phyloP scores from a whole-genome alignment of 2,329 filamentous ascomycete genomes.

The Talaromyces marneffei region DNA sequence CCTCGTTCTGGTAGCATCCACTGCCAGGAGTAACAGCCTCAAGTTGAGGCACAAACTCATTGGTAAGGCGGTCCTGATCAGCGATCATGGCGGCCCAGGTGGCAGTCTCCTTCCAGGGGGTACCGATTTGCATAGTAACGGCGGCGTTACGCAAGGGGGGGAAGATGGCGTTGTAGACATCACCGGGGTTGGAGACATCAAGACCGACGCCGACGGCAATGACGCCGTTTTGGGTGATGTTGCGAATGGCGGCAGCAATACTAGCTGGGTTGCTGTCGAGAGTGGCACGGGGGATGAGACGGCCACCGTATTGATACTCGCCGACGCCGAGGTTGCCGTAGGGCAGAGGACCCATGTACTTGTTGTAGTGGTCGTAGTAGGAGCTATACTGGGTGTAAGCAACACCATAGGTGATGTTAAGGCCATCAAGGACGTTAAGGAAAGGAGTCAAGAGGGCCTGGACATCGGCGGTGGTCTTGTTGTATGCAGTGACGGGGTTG shows the following conservation, averaged over 20 bases:
- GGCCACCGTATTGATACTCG: constrained; percentile 26
- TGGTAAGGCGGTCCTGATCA: background rate
- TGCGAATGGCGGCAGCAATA: constrained; percentile 29
- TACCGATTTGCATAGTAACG: constrained; percentile 32
- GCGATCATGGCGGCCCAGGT: constrained; percentile 22
- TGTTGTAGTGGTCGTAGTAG: background rate
- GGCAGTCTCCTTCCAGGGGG: constrained; percentile 34
- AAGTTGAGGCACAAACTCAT: constrained; percentile 6
- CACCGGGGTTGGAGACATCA: constrained; percentile 26
- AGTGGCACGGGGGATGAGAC: constrained; percentile 31
- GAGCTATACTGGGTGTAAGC: background rate
- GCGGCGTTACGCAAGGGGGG: constrained; percentile 35
- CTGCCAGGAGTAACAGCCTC: constrained; percentile 8
- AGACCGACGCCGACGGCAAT: constrained; percentile 35
- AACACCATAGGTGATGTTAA: background rate
- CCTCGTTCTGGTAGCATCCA: constrained; percentile 20
- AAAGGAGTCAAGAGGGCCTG: constrained; percentile 1
- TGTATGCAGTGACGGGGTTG: constrained; percentile 2
- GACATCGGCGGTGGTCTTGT: constrained; percentile 1
- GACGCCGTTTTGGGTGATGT: constrained; percentile 30
- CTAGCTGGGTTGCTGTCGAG: constrained; percentile 26
- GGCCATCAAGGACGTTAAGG: background rate
- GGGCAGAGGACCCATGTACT: constrained; percentile 1
- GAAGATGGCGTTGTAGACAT: constrained; percentile 37
- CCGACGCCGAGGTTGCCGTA: constrained; percentile 10